Base-by-base conservation (phyloP, 768 basidiomycete genomes). In the Suillus lakei region DNA sequence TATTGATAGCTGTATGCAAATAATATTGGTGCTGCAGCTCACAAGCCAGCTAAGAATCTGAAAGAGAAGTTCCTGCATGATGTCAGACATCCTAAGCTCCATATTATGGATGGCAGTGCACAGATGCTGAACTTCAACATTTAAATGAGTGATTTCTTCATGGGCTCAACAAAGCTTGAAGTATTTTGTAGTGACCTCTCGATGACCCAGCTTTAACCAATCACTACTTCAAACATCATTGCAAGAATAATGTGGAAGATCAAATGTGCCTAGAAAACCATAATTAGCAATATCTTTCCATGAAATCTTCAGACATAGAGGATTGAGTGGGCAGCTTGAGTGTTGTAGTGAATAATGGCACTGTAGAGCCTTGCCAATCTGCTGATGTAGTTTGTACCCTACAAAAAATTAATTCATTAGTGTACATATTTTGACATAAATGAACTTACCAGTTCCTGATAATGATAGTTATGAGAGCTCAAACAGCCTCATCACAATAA, bases 91-190 rank as follows among this genome's bases (percentile, higher is more conserved):
- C 26, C 59, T n/a, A 28, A 23, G 16, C 36, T 75, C 72, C 39
- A 76, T 71, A 46, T 74, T 28, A 36, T 64, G 64, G 60, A 68
- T 68, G 16, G 60, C 67, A 30, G 64, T 61, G 55, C 12, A 60
- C 21, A 78, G 64, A 0, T 68, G 68, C 13, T 43, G 55, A 9
- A 80, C 71, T 63, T 80, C 79, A 16, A 80, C 63, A 43, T 80
- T 77, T 28, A 74, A 65, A 2, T 75, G 65, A 3, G 38, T 21
- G 12, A 79, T 72, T 62, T 82, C 80, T 61, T 80, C 77, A 4
- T 63, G 46, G 0, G 81, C 78, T 28, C 70, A 72, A 46, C 70
- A 60, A 36, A 80, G 65, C 12, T 72, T 72, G 59, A 75, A 72
- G 60, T 77, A 67, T 6, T 63, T 63, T 23, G 72, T 70, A 67